Base-by-base conservation (phyloP, 2,329 filamentous ascomycete species). In the Epichloe typhina region DNA sequence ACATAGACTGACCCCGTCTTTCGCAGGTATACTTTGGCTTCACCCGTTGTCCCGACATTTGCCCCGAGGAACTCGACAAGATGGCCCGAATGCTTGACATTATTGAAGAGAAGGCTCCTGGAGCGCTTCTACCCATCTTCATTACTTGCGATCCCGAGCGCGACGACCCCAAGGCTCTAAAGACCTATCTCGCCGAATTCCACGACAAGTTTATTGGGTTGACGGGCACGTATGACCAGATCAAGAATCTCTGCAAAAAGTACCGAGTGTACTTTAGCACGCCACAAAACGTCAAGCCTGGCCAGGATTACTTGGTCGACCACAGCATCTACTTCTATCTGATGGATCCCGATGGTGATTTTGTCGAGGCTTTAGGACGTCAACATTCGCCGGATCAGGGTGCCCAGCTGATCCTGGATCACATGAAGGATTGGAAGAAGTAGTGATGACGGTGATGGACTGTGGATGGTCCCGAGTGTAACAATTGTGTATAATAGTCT, bases 321-420 rank as follows among this genome's bases (percentile, higher is more conserved):
- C 93, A 98, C 72, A 96, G 89, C 68, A 98, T 98, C 59, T 98
- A 98, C 75, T 98, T 98, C 63, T 98, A 98, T 68, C 72, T 98
- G 58, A 98, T 98, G 93, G 93, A 97, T 66, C 93, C 93, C 0
- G 90, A 97, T 59, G 91, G 91, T 19, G 90, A 98, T 66, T 98
- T 98, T 67, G 91, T 98, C 31, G 94, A 98, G 72, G 94, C 90
- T 12, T 83, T 98, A 62, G 93, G 93, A 17, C 77, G 93, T 55
- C 93, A 98, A 70, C 90, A 97, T 69, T 95, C 88, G 41, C 88
- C 91, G 1, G 84, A 93, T 55, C 80, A 88, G 61, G 93, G 84
- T 1, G 86, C 90, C 6, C 83, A 82, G 69, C 73, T 96, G 52
- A 96, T 98, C 50, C 68, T 84, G 53, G 83, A 86, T 55, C 93